A percentile compares a stretch with the other conserved stretches of the same genome.
phyloP scores from a whole-genome alignment of 768 basidiomycete genomes.

The Tephrocybe sp. region DNA sequence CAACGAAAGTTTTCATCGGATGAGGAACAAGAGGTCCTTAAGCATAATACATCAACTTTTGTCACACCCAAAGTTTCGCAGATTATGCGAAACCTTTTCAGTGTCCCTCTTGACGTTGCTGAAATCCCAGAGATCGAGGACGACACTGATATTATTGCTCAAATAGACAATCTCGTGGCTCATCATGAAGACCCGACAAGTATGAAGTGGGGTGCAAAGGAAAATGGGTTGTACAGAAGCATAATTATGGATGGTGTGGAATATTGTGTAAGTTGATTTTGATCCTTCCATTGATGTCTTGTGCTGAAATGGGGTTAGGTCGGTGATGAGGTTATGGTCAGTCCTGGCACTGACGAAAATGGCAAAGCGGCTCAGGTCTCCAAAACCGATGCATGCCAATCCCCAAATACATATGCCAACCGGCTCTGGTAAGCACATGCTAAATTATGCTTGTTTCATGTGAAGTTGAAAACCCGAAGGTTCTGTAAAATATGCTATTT shows the following conservation, averaged over 20 bases:
- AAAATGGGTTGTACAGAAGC: slow-evolving; percentile 37
- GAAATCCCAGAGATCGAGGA: slow-evolving; percentile 30
- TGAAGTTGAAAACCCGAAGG: slow-evolving; percentile 38
- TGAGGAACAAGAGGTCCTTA: slow-evolving; percentile 25
- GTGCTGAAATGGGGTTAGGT: slow-evolving; percentile 33
- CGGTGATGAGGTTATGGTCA: slow-evolving; percentile 65
- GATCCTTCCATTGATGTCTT: neutral
- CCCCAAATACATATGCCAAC: slow-evolving; percentile 57
- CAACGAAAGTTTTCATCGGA: slow-evolving; percentile 6
- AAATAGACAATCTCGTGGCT: slow-evolving; percentile 22
- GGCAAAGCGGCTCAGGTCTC: slow-evolving; percentile 40
- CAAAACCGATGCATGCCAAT: slow-evolving; percentile 38
- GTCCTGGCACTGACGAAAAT: slow-evolving; percentile 52
- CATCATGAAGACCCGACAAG: slow-evolving; percentile 36
- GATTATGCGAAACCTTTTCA: slow-evolving; percentile 47
- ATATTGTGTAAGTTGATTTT: slow-evolving; percentile 46
- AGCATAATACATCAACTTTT: slow-evolving; percentile 31
- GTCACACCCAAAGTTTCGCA: slow-evolving; percentile 49
- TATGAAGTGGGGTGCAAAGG: slow-evolving; percentile 33
- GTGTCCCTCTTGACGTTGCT: slow-evolving; percentile 40
- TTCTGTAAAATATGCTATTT: slow-evolving; percentile 71
- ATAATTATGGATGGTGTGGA: slow-evolving; percentile 56
- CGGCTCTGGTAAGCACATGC: slow-evolving; percentile 51
- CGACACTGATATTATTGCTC: slow-evolving; percentile 24
- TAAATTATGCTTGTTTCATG: neutral